These are phyloP conservation scores for Sideroxylon spinosum DNA, from an alignment of 179 eudicot genomes.

Conservation along the genomic window DNA sequence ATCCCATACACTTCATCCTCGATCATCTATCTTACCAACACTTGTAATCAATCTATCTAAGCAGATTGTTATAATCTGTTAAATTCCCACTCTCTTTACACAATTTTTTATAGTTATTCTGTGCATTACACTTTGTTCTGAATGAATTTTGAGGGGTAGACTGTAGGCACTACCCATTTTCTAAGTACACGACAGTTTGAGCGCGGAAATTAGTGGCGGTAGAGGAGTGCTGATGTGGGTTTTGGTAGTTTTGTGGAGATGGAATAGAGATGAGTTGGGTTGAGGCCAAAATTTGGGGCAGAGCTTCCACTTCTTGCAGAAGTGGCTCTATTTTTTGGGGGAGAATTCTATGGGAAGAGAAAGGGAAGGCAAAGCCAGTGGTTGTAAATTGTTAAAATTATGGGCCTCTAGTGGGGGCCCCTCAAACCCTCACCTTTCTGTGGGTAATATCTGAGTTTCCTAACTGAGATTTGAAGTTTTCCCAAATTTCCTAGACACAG, in stretches of 20 bases:
- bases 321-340: neutral
- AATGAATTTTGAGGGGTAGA: conserved; percentile 9
- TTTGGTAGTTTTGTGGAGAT: conserved; percentile 26
- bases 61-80: conserved; percentile 17
- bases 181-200: conserved; percentile 6
- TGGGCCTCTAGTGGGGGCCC: neutral
- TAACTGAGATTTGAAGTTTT: neutral
- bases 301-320: conserved; percentile 24
- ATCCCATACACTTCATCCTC: no score
- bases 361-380: no score
- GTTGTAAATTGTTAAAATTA: neutral
- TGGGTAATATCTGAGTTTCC: neutral
- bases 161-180: conserved; percentile 24
- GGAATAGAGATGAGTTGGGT: conserved; percentile 25
- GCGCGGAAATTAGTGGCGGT: conserved; percentile 16
- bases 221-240: conserved; percentile 24
- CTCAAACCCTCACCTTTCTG: neutral
- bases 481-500: no score
- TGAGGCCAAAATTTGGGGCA: conserved; percentile 32
- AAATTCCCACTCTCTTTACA: conserved; percentile 10
- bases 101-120: neutral
- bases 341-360: neutral
- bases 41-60: conserved; percentile 28
- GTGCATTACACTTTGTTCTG: neutral
- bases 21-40: no score